Percentiles rank a stretch among this genome's conserved stretches.
phyloP scores from a whole-genome alignment of 2,329 filamentous ascomycete genomes.

The Penicillium sp. region DNA sequence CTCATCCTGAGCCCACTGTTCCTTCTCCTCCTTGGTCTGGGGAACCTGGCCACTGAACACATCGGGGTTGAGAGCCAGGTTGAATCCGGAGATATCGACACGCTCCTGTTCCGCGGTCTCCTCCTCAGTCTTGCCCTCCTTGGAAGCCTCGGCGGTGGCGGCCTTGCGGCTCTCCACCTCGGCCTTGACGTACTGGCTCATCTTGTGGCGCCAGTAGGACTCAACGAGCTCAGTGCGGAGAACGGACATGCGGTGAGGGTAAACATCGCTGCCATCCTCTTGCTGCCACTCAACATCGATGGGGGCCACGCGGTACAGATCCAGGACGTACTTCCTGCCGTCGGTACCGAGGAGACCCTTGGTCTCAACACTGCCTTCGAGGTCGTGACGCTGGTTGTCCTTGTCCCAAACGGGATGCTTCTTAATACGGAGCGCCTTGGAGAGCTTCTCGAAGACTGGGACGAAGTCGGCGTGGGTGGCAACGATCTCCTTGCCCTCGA shows the following conservation, averaged over 20 bases:
- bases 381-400: conserved; percentile 82
- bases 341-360: conserved; percentile 97
- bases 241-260: conserved; percentile 96
- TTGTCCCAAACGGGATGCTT: conserved; percentile 98
- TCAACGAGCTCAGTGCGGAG: conserved; percentile 89
- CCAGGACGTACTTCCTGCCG: conserved; percentile 94
- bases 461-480: conserved; percentile 87
- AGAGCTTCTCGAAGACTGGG: conserved; percentile 83
- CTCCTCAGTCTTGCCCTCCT: conserved; percentile 41
- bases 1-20: conserved; percentile 79
- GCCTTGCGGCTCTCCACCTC: conserved; percentile 68
- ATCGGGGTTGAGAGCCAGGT: conserved; percentile 89
- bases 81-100: conserved; percentile 84
- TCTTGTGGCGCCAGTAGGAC: conserved; percentile 77
- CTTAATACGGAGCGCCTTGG: conserved; percentile 87
- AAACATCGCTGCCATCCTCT: conserved; percentile 64
- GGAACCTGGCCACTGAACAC: conserved; percentile 91
- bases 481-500: conserved; percentile 94
- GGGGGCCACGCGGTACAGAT: conserved; percentile 91
- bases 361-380: conserved; percentile 95
- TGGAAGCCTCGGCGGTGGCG: conserved; percentile 42
- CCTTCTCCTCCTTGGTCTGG: conserved; percentile 87
- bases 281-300: conserved; percentile 91
- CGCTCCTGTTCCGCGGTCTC: conserved; percentile 60
- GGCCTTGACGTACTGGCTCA: conserved; percentile 83